A percentile compares a stretch with the other conserved stretches of the same genome.
phyloP scores from a whole-genome alignment of 495 filamentous ascomycete species.

The Podospora appendiculata region DNA sequence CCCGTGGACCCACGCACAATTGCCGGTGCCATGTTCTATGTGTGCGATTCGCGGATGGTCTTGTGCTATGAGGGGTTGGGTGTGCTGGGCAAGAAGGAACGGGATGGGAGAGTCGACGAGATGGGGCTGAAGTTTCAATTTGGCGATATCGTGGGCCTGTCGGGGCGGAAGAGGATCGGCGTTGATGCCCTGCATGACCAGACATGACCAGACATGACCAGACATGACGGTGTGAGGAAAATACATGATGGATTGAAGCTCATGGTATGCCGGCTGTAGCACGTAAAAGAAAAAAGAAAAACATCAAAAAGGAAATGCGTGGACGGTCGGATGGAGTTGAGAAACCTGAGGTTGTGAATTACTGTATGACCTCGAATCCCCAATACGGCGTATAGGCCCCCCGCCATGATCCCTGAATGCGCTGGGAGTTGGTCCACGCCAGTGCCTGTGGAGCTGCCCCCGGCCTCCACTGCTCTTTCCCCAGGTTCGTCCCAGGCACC shows the following conservation, averaged over 20 bases:
- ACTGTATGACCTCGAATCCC: no score
- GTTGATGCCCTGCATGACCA: conserved; percentile 12
- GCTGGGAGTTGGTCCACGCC: no score
- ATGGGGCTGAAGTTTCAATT: conserved; percentile 9
- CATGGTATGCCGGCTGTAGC: not conserved
- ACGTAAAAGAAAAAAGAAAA: not conserved
- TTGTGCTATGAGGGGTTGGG: conserved; percentile 12
- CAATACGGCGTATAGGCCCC: no score
- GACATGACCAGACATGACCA: conserved; percentile 1
- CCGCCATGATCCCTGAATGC: no score
- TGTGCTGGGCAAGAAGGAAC: conserved; percentile 7
- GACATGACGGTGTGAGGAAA: not conserved
- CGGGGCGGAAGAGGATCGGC: conserved; percentile 8
- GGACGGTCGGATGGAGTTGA: no score
- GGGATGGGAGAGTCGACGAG: conserved; percentile 8
- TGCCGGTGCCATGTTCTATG: conserved; percentile 18
- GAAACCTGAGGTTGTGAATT: no score
- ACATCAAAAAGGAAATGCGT: conserved; percentile 13
- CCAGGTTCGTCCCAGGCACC: no score
- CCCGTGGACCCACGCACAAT: conserved; percentile 20
- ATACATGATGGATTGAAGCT: not conserved
- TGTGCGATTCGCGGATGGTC: conserved; percentile 17
- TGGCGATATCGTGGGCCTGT: conserved; percentile 10
- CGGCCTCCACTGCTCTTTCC: no score
- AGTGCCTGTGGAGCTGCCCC: no score